Evolutionary conservation across 164 flowering plant species (phyloP), one percentile per base, ranked within the genome.

Genomic region (Kalanchoe fedtschenkoi): DNA sequence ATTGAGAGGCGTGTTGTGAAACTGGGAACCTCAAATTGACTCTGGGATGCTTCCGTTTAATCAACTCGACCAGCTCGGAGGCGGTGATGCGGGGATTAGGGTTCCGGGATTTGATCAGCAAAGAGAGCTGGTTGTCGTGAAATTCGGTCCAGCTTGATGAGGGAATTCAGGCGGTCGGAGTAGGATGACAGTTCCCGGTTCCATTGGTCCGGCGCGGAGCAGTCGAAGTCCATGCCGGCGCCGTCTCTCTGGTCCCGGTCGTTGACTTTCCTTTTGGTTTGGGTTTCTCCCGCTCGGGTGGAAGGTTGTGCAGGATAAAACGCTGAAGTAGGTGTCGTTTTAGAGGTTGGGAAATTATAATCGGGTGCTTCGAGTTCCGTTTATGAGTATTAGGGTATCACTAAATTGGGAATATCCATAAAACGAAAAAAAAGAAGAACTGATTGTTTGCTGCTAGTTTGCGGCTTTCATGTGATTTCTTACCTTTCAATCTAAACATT

Each of bases 1-100:
- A n/a, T n/a, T n/a, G n/a, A n/a, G n/a, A n/a, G n/a, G n/a, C n/a
- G n/a, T n/a, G n/a, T n/a, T n/a, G n/a, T n/a, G n/a, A n/a, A n/a
- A n/a, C n/a, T n/a, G n/a, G n/a, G n/a, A n/a, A 83, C 89, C 97
- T 72, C 93, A 88, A 86, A 69, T 88, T 88, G 0, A 93, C 97
- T 34, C 97, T 79, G 16, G 85, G 67, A 61, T 88, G 93, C 78
- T 88, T 91, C 96, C 95, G 88, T 62, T 80, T 78, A 89, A 88
- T 83, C 67, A 91, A 85, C 63, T 78, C 64, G 44, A 82, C 70
- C 72, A 91, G 91, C 74, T 91, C 97, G 0, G 82, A 32, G 34
- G 73, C 74, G 62, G 93, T 78, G 72, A 91, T 73, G 77, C 70
- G 66, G n/a, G 93, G 87, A 58, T 66, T 79, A 72, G 97, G 96